Percentiles rank a stretch among this genome's conserved stretches.
These are phyloP conservation scores for Ceratocystis ficicola DNA, from an alignment of 2,329 filamentous ascomycete genomes.

Conservation along the genomic window DNA sequence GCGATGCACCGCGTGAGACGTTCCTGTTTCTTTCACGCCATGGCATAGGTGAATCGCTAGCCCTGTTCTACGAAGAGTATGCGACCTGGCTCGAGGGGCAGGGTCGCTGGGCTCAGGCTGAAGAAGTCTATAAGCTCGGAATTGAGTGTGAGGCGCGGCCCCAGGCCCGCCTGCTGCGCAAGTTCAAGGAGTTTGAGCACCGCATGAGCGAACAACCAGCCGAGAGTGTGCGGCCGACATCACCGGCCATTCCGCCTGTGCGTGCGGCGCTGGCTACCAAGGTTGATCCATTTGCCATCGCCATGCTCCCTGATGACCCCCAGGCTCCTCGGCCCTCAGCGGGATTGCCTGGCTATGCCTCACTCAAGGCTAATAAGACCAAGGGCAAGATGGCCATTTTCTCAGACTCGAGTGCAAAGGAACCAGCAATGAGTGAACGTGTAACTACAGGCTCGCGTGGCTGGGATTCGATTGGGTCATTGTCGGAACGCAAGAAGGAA, in stretches of 20 bases:
- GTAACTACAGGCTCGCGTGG: constrained; percentile 69
- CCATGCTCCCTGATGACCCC: constrained; percentile 45
- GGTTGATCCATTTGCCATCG: constrained; percentile 62
- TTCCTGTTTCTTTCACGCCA: constrained; percentile 87
- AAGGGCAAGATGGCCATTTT: constrained; percentile 56
- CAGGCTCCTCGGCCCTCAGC: constrained; percentile 48
- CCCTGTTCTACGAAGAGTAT: constrained; percentile 94
- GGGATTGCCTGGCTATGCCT: constrained; percentile 28
- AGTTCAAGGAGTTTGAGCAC: constrained; percentile 84
- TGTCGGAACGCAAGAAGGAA: constrained; percentile 86
- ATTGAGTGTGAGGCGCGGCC: constrained; percentile 82
- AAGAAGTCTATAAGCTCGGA: constrained; percentile 84
- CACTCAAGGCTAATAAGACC: constrained; percentile 40
- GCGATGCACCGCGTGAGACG: constrained; percentile 82
- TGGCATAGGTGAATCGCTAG: constrained; percentile 71
- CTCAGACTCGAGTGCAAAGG: constrained; percentile 20
- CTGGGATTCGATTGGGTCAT: constrained; percentile 83
- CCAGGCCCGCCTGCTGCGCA: constrained; percentile 66
- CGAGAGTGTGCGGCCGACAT: constrained; percentile 54
- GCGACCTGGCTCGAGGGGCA: constrained; percentile 81
- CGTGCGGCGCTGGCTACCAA: constrained; percentile 77
- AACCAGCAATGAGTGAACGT: constrained; percentile 19
- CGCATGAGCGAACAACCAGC: constrained; percentile 52
- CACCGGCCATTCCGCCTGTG: constrained; percentile 73
- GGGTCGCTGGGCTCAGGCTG: constrained; percentile 76